phyloP scores from a whole-genome alignment of 1,284 basidiomycete species.

The Trichosporon asahii region DNA sequence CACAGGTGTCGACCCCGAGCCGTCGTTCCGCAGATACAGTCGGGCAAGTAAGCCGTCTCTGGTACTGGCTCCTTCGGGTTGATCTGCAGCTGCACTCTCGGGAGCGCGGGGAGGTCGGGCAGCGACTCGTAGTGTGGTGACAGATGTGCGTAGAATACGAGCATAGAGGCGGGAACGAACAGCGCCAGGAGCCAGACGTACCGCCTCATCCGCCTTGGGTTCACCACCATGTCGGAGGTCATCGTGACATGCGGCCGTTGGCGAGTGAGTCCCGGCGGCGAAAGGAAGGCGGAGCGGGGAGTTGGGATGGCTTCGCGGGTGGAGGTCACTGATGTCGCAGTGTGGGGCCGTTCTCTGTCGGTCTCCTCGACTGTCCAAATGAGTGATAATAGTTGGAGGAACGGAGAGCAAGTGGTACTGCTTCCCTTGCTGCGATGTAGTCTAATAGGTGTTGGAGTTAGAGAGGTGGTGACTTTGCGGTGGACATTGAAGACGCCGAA shows the following conservation, averaged over 20 bases:
- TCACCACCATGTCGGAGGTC: neutral
- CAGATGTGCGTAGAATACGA: conserved; percentile 37
- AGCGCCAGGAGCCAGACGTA: conserved; percentile 30
- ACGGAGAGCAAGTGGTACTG: too few species aligned
- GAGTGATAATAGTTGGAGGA: too few species aligned
- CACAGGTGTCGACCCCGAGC: conserved; percentile 38
- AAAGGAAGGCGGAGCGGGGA: neutral
- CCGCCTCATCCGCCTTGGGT: conserved; percentile 2
- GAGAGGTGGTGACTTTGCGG: neutral
- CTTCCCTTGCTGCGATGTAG: too few species aligned
- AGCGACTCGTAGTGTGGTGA: conserved; percentile 34
- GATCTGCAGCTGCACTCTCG: conserved; percentile 34
- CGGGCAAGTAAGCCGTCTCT: neutral
- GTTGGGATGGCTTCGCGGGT: neutral
- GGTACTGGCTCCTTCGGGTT: neutral
- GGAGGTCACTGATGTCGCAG: neutral
- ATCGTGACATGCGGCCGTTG: neutral
- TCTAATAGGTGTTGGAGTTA: neutral
- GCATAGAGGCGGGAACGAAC: conserved; percentile 27
- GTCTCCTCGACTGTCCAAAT: too few species aligned
- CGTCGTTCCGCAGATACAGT: conserved; percentile 38
- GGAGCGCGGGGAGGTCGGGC: conserved; percentile 31
- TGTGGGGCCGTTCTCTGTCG: too few species aligned
- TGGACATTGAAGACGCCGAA: neutral
- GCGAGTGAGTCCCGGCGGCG: neutral